Conservation (phyloP, 2,329 filamentous ascomycete species). For the Hypoxylon sp. region DNA sequence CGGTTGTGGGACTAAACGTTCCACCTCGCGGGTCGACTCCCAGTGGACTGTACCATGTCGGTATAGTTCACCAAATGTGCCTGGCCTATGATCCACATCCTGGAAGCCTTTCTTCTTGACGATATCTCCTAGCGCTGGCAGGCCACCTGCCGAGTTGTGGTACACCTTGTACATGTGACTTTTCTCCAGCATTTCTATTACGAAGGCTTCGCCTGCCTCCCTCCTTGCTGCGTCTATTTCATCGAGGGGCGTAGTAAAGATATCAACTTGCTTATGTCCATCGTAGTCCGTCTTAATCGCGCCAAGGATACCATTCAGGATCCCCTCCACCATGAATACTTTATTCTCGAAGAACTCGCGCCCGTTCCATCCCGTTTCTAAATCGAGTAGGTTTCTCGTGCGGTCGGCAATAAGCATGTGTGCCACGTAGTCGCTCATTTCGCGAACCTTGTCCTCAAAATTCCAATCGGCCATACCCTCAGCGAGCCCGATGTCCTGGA, state of each 20-base stretch:
- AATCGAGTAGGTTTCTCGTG: conserved; percentile 54
- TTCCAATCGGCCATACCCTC: conserved; percentile 50
- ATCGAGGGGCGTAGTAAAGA: conserved; percentile 54
- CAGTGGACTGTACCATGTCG: conserved; percentile 56
- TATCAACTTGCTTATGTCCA: conserved; percentile 52
- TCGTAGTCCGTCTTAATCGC: conserved; percentile 52
- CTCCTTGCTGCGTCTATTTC: conserved; percentile 52
- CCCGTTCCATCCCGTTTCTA: conserved; percentile 53
- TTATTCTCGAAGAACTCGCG: conserved; percentile 54
- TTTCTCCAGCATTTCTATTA: conserved; percentile 54
- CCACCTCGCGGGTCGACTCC: conserved; percentile 50
- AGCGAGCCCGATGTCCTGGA: conserved; percentile 54
- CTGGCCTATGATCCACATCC: conserved; percentile 53
- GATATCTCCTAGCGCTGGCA: conserved; percentile 54
- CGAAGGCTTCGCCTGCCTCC: conserved; percentile 51
- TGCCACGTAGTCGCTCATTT: conserved; percentile 57
- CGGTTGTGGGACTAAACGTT: conserved; percentile 46
- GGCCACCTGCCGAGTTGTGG: conserved; percentile 54
- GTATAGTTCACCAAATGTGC: conserved; percentile 56
- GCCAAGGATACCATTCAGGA: conserved; percentile 54
- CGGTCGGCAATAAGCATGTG: conserved; percentile 58
- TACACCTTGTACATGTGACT: conserved; percentile 58
- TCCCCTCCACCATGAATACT: conserved; percentile 53
- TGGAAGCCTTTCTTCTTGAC: conserved; percentile 45
- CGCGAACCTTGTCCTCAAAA: conserved; percentile 44